Evolutionary conservation across 2,329 filamentous ascomycete genomes (phyloP).

Genomic region (Alternaria solani): DNA sequence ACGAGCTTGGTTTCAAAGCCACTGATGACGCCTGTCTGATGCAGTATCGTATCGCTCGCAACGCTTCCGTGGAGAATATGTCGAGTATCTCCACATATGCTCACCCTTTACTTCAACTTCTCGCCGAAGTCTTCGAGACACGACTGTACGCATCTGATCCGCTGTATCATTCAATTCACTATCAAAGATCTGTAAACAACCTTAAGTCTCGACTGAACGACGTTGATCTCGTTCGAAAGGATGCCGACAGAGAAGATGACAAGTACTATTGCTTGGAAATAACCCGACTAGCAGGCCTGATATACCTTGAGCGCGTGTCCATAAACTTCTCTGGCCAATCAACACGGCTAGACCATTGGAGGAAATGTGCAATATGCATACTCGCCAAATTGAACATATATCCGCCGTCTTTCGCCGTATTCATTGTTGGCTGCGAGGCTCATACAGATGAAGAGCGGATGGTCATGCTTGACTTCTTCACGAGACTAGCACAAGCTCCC

Average conservation of each 20-base stretch:
- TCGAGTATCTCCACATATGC: background rate
- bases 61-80: background rate
- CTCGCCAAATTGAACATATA: background rate
- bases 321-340: background rate
- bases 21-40: background rate
- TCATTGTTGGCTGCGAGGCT: background rate
- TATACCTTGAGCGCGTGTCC: background rate
- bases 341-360: background rate
- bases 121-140: background rate
- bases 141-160: background rate
- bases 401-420: background rate
- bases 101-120: background rate
- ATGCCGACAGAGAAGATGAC: background rate
- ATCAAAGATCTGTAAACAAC: background rate
- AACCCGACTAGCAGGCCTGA: background rate
- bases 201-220: background rate
- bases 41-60: background rate
- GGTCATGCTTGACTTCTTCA: background rate
- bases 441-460: background rate
- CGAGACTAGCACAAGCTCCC: background rate
- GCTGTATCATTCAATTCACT: background rate
- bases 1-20: conserved; percentile 6
- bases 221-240: rapidly evolving
- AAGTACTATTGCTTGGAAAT: background rate
- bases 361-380: background rate